A percentile compares a stretch with the other conserved stretches of the same genome.
Conservation (phyloP, 345 rosid genomes). For the Microcos paniculata region DNA sequence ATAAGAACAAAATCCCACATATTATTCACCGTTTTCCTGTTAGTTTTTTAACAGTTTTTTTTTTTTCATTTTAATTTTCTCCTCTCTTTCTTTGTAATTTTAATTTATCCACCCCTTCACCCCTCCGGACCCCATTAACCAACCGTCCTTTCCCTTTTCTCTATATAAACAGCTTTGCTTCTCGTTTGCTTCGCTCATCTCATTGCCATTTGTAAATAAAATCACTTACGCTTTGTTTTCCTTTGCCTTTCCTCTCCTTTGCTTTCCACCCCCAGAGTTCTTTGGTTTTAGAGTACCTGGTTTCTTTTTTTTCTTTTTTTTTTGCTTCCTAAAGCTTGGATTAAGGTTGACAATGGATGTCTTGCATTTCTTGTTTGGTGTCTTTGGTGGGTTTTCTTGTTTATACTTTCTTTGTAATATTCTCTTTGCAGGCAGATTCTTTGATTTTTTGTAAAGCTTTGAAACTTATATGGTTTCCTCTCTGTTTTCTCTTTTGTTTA, state of each 20-base stretch:
- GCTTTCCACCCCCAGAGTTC: background rate
- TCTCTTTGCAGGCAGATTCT: constrained; percentile 2
- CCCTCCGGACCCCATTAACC: no score
- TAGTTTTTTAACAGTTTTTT: constrained; percentile 12
- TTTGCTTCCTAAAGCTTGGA: background rate
- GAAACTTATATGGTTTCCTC: background rate
- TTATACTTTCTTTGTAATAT: background rate
- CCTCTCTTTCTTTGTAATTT: background rate
- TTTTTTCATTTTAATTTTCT: background rate
- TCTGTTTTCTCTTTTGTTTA: constrained; percentile 11
- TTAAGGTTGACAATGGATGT: constrained; percentile 42
- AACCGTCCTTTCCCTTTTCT: no score
- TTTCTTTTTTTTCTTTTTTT: background rate
- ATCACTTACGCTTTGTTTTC: background rate
- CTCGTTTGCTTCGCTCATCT: background rate
- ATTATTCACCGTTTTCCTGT: constrained; percentile 6
- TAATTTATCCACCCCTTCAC: no score
- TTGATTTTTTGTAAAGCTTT: constrained; percentile 1
- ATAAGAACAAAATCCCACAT: constrained; percentile 10
- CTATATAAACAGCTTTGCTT: constrained; percentile 28
- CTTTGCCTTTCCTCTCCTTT: no score
- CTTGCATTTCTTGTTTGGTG: constrained; percentile 78
- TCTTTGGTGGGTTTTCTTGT: constrained; percentile 60
- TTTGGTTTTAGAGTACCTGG: background rate
- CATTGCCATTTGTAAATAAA: constrained; percentile 1